Percentiles rank a stretch among this genome's conserved stretches.
Conservation (phyloP, 495 filamentous ascomycete species). For the Evansstolkia leycettana region DNA sequence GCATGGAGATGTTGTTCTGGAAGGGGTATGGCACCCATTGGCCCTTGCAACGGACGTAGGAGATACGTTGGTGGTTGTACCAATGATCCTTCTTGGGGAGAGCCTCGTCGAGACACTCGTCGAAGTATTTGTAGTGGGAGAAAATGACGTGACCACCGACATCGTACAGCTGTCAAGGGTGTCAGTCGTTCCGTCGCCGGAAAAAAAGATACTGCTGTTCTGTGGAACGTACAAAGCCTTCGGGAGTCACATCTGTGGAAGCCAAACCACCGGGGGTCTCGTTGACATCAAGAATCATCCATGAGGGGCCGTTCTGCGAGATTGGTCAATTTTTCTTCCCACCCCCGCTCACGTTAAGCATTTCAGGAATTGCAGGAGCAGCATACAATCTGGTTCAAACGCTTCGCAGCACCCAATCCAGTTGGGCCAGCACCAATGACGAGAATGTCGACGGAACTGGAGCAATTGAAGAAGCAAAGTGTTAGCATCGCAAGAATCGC, state of each 20-base stretch:
- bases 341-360: not conserved
- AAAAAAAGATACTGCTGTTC: conserved; percentile 2
- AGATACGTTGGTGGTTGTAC: conserved; percentile 97
- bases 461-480: not conserved
- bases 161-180: conserved; percentile 70
- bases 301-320: conserved; percentile 71
- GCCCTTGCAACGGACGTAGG: conserved; percentile 92
- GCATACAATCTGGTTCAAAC: conserved; percentile 86
- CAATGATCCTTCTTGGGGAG: conserved; percentile 88
- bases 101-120: conserved; percentile 95
- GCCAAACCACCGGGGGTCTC: conserved; percentile 93
- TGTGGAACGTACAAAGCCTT: conserved; percentile 86
- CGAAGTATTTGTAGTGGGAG: conserved; percentile 99
- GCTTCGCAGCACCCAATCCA: conserved; percentile 92
- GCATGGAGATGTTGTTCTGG: conserved; percentile 99
- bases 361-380: conserved; percentile 11
- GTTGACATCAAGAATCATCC: conserved; percentile 90
- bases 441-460: conserved; percentile 87
- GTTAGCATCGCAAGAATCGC: not conserved
- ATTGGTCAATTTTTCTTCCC: conserved; percentile 10
- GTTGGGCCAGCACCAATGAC: conserved; percentile 98
- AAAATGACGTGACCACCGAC: conserved; percentile 99
- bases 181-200: conserved; percentile 10
- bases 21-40: conserved; percentile 98
- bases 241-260: conserved; percentile 88